A percentile compares a stretch with the other conserved stretches of the same genome.
These are phyloP conservation scores for Arthrobotrys entomopaga DNA, from an alignment of 2,329 filamentous ascomycete genomes.

Conservation along the genomic window DNA sequence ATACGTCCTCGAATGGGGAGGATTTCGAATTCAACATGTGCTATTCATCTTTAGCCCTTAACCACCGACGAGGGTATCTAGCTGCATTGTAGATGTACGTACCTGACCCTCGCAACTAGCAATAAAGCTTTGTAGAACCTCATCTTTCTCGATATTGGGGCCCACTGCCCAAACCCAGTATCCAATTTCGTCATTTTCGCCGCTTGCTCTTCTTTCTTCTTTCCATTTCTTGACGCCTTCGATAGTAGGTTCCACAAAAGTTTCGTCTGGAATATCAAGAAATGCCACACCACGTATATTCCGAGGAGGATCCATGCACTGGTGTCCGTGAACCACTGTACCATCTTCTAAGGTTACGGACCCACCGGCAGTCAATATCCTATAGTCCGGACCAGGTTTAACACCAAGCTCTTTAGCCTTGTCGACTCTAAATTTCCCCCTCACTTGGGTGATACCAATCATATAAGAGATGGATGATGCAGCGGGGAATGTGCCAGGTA, in stretches of 20 bases:
- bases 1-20: conserved; percentile 77
- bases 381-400: conserved; percentile 69
- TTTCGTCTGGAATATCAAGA: conserved; percentile 77
- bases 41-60: conserved; percentile 59
- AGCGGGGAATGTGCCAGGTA: conserved; percentile 76
- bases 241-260: conserved; percentile 68
- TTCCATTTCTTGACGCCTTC: conserved; percentile 74
- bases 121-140: conserved; percentile 76
- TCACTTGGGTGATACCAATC: conserved; percentile 76
- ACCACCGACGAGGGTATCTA: conserved; percentile 55
- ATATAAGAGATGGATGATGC: conserved; percentile 84
- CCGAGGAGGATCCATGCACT: conserved; percentile 78
- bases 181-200: conserved; percentile 73
- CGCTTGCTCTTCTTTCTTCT: conserved; percentile 73
- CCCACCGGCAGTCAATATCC: conserved; percentile 71
- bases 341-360: conserved; percentile 74
- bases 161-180: conserved; percentile 84
- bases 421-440: conserved; percentile 80
- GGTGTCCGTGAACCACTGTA: conserved; percentile 79
- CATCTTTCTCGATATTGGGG: conserved; percentile 71
- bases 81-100: conserved; percentile 66
- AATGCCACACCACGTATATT: conserved; percentile 80
- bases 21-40: conserved; percentile 83
- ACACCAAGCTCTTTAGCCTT: conserved; percentile 75
- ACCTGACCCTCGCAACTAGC: conserved; percentile 59